Evolutionary conservation across 208 protist genomes (phyloP).

Genomic region (Leptomonas pyrrhocoris): DNA sequence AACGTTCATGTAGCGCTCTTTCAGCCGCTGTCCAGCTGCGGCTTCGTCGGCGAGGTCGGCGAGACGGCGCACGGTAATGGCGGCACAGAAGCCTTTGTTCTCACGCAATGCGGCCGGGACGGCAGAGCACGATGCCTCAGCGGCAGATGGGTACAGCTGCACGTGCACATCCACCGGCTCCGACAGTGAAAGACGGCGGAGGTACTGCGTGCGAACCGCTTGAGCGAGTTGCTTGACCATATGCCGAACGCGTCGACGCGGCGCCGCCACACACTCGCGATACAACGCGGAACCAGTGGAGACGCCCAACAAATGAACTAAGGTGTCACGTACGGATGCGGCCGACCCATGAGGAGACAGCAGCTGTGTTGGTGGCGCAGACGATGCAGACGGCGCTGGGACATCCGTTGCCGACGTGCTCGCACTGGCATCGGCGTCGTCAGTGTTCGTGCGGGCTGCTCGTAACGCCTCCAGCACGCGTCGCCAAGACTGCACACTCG

Average conservation of each 20-base stretch:
- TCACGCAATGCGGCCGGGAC: conserved; percentile 7
- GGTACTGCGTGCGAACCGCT: conserved; percentile 18
- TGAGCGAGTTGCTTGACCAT: conserved; percentile 19
- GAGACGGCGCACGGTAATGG: conserved; percentile 53
- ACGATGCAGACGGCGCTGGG: no score
- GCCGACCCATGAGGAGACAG: background rate
- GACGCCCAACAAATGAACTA: conserved; percentile 38
- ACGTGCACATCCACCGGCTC: conserved; percentile 63
- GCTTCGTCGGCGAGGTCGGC: conserved; percentile 36
- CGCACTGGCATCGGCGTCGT: background rate
- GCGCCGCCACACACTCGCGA: conserved; percentile 49
- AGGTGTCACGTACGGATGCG: background rate
- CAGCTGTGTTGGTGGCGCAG: background rate
- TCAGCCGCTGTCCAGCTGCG: conserved; percentile 29
- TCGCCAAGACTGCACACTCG: conserved; percentile 4
- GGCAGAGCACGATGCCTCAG: background rate
- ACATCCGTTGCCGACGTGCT: background rate
- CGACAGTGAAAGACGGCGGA: background rate
- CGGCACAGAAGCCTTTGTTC: conserved; percentile 39
- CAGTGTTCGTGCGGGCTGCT: background rate
- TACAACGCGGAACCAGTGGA: conserved; percentile 46
- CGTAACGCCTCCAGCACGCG: conserved; percentile 25
- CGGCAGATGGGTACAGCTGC: conserved; percentile 52
- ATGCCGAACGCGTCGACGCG: conserved; percentile 36
- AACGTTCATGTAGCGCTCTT: conserved; percentile 44